Evolutionary conservation across 257 asterid species (phyloP).

Genomic region (Penstemon barbatus): DNA sequence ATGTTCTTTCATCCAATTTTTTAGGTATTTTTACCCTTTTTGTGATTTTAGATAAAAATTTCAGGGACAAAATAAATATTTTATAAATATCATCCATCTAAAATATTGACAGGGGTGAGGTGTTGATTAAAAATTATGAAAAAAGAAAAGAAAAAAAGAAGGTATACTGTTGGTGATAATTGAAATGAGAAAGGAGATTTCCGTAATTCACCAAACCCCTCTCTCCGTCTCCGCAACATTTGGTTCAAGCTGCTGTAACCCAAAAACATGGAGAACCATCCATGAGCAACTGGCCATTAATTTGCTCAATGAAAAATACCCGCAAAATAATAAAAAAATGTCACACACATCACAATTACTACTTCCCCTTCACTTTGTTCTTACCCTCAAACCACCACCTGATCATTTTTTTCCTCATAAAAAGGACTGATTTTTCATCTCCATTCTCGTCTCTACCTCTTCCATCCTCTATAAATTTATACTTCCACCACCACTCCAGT

Average conservation of each 20-base stretch:
- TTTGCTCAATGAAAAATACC: neutral
- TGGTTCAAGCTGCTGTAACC: constrained; percentile 17
- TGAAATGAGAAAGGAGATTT: no score
- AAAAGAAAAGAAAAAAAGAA: no score
- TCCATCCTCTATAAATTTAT: neutral
- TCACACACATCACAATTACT: neutral
- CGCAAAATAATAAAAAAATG: neutral
- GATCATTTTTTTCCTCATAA: neutral
- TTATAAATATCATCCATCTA: no score
- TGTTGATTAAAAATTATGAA: no score
- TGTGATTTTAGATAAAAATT: no score
- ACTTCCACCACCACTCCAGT: neutral
- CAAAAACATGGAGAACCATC: constrained; percentile 30
- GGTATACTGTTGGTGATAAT: no score
- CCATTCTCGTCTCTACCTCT: neutral
- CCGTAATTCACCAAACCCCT: no score
- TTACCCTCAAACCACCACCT: neutral
- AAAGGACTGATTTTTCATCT: neutral
- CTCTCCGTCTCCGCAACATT: no score
- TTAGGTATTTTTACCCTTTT: no score
- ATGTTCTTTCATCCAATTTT: no score
- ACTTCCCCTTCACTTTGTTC: neutral
- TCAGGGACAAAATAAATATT: no score
- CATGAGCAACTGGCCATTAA: neutral
- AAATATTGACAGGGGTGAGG: no score